Base-by-base conservation (phyloP, 352 stramenopile genomes). In the Phytophthora melonis region DNA sequence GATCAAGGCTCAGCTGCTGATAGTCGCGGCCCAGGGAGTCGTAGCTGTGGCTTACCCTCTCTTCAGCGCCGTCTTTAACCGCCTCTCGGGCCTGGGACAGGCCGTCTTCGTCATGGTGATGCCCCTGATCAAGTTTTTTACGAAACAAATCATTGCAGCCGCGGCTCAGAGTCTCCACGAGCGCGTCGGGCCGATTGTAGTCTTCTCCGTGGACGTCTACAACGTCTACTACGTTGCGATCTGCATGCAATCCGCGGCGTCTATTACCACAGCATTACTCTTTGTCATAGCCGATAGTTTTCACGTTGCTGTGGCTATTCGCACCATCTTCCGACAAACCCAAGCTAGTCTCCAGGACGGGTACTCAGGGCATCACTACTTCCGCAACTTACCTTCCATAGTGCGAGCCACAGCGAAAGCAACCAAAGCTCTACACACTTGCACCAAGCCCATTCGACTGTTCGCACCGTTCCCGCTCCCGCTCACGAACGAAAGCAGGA, bases 51-150 rank as follows among this genome's bases (percentile, higher is more conserved):
- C 58, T 8, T 75, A 75, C 36, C 68, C 68, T 10, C 25, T 53
- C 2, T 75, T 70, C n/a, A 75, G 25, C 30, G 68, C 57, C 5
- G 21, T 66, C 16, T 68, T 73, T 30, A 64, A 34, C 25, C 53
- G 41, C 5, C 36, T 65, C 1, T 45, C 58, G 5, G 34, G 58
- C 5, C 6, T 52, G 0, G 49, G 63, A 1, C 66, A 73, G 21
- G 58, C 63, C 27, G 53, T 36, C 19, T 62, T 68, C 14, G 49
- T 73, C 1, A 6, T 73, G 9, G 21, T 65, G 0, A 49, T 68
- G 25, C 63, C 63, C 16, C 14, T 63, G 11, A 54, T 63, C 13
- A 63, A 63, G 41, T 41, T 63, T 14, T 19, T 63, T 3, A 63
- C 57, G 0, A 63, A 63, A 23, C 57, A 63, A 25, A 63, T 53